phyloP scores from a whole-genome alignment of 106 monocot genomes.

The Dioscorea dumetorum region DNA sequence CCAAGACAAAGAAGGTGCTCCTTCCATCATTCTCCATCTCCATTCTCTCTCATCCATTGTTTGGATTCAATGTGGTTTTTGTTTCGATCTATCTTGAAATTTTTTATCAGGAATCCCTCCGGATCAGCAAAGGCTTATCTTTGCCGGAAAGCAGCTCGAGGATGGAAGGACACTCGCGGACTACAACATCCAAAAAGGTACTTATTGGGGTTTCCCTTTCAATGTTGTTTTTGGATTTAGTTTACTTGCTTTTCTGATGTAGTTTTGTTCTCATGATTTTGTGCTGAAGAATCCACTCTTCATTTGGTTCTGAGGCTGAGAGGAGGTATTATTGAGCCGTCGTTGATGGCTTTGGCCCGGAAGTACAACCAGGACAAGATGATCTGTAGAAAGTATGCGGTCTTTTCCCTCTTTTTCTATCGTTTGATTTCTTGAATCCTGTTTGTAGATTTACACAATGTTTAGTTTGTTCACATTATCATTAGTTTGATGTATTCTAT shows the following conservation, averaged over 20 bases:
- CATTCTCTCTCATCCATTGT: too few species aligned
- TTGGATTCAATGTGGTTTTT: not conserved
- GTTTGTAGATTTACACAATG: not conserved
- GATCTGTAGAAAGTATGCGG: conserved; percentile 61
- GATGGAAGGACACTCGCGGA: conserved; percentile 65
- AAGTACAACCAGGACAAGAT: conserved; percentile 78
- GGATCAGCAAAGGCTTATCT: conserved; percentile 69
- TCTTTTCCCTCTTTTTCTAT: not conserved
- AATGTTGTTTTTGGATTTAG: not conserved
- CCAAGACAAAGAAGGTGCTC: conserved; percentile 32
- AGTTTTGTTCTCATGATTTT: not conserved
- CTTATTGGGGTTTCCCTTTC: not conserved
- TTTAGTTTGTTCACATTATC: not conserved
- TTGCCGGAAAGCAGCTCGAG: conserved; percentile 70
- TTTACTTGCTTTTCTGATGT: not conserved
- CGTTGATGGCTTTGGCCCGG: conserved; percentile 70
- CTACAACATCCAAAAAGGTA: conserved; percentile 71
- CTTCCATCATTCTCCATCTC: not conserved
- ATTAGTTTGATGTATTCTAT: not conserved
- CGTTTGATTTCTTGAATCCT: not conserved
- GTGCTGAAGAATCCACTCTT: conserved; percentile 47
- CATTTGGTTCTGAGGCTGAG: conserved; percentile 67
- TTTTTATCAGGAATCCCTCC: conserved; percentile 45
- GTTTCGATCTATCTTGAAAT: not conserved
- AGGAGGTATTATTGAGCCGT: conserved; percentile 74